Base-by-base conservation (phyloP, 2,329 filamentous ascomycete species). In the Metarhizium humberi region DNA sequence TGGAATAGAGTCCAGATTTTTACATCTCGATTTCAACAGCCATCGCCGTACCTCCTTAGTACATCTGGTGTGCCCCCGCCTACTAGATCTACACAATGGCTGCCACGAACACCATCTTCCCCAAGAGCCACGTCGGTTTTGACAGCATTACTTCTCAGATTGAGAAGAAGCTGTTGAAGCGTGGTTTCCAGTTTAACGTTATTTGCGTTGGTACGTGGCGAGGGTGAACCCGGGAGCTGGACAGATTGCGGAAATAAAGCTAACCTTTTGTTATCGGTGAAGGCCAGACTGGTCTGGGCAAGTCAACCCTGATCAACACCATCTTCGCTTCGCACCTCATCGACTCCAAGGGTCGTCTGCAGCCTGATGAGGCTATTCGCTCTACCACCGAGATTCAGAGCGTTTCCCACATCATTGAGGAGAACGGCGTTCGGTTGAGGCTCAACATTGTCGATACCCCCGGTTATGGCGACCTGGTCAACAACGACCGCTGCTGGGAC, bases 401-500 rank as follows among this genome's bases (percentile, higher is more conserved):
- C 53, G 92, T 94, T 63, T 97, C 94, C 62, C 94, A 99, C 79
- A 91, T 96, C 73, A 96, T 99, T 71, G 94, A 99, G 81, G 94
- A 99, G 79, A 99, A 99, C 72, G 94, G 94, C 65, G 94, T 99
- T 64, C 92, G 94, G 70, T 86, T 99, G 68, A 85, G 94, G 67
- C 81, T 99, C 69, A 99, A 97, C 84, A 99, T 99, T 69, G 94
- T 99, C 68, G 94, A 99, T 73, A 99, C 94, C 61, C 94, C 94
- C 61, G 94, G 94, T 62, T 99, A 99, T 69, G 94, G 94, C 69
- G 94, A 99, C 69, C 85, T 96, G 70, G 94, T 99, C 75, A 99
- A 99, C 84, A 99, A 99, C 75, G 94, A 99, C 78, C 88, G 94
- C 82, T 99, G 94, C 86, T 99, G 94, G 94, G 94, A 99, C 71